Conservation (phyloP, 2,329 filamentous ascomycete genomes). For the Epichloe typhina region DNA sequence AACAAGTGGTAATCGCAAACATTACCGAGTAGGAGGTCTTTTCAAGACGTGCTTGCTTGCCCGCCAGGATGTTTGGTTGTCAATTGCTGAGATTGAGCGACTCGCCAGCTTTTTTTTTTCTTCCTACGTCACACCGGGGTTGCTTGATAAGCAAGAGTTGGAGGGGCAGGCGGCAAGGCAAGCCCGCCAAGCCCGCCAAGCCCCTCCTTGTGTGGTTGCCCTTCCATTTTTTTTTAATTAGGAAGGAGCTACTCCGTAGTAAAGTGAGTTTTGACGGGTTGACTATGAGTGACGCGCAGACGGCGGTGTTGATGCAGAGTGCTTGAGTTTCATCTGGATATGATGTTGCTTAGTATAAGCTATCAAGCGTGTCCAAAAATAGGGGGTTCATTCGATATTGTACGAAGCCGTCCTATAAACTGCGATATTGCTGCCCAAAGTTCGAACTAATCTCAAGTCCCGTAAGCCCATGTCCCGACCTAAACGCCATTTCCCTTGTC, state of each 20-base stretch:
- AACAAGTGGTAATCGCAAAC: not conserved
- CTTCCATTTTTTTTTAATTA: not conserved
- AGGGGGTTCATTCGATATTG: no score
- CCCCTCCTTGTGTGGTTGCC: not conserved
- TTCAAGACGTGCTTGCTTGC: not conserved
- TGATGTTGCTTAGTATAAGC: no score
- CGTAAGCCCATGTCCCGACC: not conserved
- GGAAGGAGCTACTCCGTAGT: no score
- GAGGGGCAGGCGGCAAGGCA: not conserved
- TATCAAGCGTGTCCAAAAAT: no score
- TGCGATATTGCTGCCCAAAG: no score
- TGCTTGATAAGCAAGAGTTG: constrained; percentile 9
- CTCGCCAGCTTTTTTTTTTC: not conserved
- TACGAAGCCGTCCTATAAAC: no score
- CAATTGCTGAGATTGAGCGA: not conserved
- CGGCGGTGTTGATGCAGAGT: no score
- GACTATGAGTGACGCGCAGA: no score
- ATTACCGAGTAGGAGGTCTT: not conserved
- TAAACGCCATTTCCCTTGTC: not conserved
- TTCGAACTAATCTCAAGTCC: not conserved
- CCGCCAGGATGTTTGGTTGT: not conserved
- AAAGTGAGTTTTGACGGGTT: no score
- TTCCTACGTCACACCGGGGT: not conserved
- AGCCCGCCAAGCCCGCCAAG: no score
- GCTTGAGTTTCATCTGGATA: no score